Evolutionary conservation across 2,329 filamentous ascomycete genomes (phyloP).

Genomic region (Beauveria pseudobassiana): DNA sequence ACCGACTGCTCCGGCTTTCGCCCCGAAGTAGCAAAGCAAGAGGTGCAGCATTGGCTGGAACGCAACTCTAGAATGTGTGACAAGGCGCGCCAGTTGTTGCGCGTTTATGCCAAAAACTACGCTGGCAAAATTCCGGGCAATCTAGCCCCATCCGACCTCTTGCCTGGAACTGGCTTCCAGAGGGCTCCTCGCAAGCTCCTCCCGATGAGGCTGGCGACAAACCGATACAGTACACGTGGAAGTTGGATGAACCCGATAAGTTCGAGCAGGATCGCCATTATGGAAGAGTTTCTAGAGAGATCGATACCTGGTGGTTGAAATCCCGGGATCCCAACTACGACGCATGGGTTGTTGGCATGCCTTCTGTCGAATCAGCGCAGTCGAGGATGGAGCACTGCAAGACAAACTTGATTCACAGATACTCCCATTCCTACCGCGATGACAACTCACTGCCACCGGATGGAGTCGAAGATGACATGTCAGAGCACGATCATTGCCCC

Average conservation of each 20-base stretch:
- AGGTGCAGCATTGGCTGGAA: constrained; percentile 56
- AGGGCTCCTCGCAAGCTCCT: constrained; percentile 23
- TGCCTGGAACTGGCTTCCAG: constrained; percentile 49
- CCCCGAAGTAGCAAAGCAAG: constrained; percentile 49
- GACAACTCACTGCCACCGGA: constrained; percentile 31
- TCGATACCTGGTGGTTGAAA: constrained; percentile 58
- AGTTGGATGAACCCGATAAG: constrained; percentile 45
- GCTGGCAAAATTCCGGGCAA: constrained; percentile 42
- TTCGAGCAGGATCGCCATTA: constrained; percentile 52
- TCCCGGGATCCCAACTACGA: constrained; percentile 54
- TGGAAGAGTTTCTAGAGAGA: constrained; percentile 54
- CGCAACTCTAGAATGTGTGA: constrained; percentile 53
- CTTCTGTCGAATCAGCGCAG: constrained; percentile 51
- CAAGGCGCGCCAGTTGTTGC: constrained; percentile 45
- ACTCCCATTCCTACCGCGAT: constrained; percentile 37
- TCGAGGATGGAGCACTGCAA: constrained; percentile 51
- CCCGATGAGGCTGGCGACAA: constrained; percentile 31
- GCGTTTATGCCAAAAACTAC: constrained; percentile 45
- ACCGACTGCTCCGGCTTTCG: constrained; percentile 46
- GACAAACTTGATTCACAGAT: constrained; percentile 50
- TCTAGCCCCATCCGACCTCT: constrained; percentile 42
- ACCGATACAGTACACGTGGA: constrained; percentile 41
- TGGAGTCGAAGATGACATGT: constrained; percentile 31
- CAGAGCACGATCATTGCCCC: constrained; percentile 25
- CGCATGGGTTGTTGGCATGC: constrained; percentile 51